These are phyloP conservation scores for Phytophthora pini DNA, from an alignment of 352 stramenopile genomes.

Conservation along the genomic window DNA sequence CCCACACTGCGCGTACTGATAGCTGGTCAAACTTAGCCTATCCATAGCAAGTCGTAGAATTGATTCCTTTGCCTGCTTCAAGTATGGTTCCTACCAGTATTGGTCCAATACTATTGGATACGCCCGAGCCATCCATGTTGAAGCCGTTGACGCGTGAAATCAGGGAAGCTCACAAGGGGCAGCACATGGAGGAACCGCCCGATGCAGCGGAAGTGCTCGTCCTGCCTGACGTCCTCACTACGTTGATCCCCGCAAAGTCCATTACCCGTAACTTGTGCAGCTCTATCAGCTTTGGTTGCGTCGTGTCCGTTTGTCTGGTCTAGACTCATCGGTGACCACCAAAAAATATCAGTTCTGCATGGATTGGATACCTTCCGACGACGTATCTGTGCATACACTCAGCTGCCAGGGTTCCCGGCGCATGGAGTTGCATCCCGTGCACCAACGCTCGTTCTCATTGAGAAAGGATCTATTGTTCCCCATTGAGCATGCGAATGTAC, in stretches of 20 bases:
- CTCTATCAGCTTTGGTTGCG: not conserved
- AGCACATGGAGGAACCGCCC: not conserved
- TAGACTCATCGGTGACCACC: constrained; percentile 12
- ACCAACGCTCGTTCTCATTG: not conserved
- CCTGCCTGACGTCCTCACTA: not conserved
- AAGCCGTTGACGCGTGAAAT: constrained; percentile 12
- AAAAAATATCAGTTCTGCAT: constrained; percentile 24
- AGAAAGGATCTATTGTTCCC: too few species aligned
- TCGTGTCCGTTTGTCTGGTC: constrained; percentile 2
- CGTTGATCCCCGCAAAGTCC: too few species aligned
- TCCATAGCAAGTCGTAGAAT: not conserved
- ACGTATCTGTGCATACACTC: constrained; percentile 17
- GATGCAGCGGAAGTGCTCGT: not conserved
- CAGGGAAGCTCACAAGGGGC: constrained; percentile 1
- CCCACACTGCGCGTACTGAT: constrained; percentile 61
- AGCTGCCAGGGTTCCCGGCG: constrained; percentile 20
- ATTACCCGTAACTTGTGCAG: too few species aligned
- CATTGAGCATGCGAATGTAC: not conserved
- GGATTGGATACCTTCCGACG: constrained; percentile 19
- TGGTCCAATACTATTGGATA: not conserved
- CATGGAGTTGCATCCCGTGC: not conserved
- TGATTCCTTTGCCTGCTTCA: constrained; percentile 4
- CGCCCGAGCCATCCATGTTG: constrained; percentile 6
- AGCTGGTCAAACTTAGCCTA: constrained; percentile 22
- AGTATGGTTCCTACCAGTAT: not conserved